These are phyloP conservation scores for Setaria viridis DNA, from an alignment of 202 grass and related monocot species.

Conservation along the genomic window DNA sequence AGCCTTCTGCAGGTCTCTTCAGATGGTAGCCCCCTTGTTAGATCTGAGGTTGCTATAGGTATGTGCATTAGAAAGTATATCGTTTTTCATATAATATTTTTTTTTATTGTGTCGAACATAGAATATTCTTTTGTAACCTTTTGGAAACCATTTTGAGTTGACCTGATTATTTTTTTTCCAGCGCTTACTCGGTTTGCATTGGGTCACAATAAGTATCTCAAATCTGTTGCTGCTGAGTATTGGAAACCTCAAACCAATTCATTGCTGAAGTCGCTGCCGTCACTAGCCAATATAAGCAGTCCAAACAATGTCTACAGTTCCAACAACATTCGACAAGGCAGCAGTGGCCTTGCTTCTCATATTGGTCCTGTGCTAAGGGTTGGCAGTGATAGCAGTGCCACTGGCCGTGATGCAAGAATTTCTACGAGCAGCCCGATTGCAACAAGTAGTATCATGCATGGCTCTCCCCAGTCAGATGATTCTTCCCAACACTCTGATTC, in stretches of 20 bases:
- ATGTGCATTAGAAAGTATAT: slow-evolving; percentile 37
- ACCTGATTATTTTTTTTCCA: slow-evolving; percentile 56
- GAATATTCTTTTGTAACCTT: slow-evolving; percentile 17
- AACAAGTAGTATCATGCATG: slow-evolving; percentile 72
- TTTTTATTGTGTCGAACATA: slow-evolving; percentile 25
- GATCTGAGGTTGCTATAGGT: slow-evolving; percentile 92
- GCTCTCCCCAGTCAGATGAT: slow-evolving; percentile 93
- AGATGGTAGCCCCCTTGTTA: slow-evolving; percentile 95
- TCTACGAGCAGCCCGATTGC: slow-evolving; percentile 79
- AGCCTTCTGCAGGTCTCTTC: slow-evolving; percentile 78
- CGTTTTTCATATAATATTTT: background rate
- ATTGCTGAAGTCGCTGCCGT: slow-evolving; percentile 78
- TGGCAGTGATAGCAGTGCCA: slow-evolving; percentile 71
- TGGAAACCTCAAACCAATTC: slow-evolving; percentile 86
- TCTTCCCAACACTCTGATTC: slow-evolving; percentile 95
- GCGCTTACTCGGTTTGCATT: slow-evolving; percentile 88
- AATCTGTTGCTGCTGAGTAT: slow-evolving; percentile 82
- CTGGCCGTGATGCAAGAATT: slow-evolving; percentile 76
- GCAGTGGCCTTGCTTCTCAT: slow-evolving; percentile 56
- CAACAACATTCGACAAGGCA: slow-evolving; percentile 56
- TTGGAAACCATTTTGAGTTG: slow-evolving; percentile 46
- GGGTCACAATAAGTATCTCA: slow-evolving; percentile 88
- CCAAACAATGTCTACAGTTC: slow-evolving; percentile 57
- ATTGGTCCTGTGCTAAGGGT: slow-evolving; percentile 89
- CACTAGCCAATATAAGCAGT: slow-evolving; percentile 81